phyloP scores from a whole-genome alignment of 2,329 filamentous ascomycete genomes.

The Teratosphaeria nubilosa region DNA sequence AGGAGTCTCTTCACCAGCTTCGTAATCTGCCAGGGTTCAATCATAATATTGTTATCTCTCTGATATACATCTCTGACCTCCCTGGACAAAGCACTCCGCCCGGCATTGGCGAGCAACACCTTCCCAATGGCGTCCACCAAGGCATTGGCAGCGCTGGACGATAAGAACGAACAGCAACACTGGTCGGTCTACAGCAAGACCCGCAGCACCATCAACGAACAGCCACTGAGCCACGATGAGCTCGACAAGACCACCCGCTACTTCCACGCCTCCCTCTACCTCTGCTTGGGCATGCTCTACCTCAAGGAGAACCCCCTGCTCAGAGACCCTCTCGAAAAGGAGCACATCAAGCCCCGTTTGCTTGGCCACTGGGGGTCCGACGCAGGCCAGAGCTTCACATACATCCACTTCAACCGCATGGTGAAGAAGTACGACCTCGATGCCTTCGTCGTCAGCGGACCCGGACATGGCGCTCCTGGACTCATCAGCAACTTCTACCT shows the following conservation, averaged over 20 bases:
- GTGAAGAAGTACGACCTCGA: slow-evolving; percentile 73
- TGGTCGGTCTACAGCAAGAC: slow-evolving; percentile 23
- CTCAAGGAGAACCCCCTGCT: slow-evolving; percentile 64
- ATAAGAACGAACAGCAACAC: slow-evolving; percentile 11
- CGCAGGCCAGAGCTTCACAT: slow-evolving; percentile 72
- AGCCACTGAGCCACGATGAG: slow-evolving; percentile 56
- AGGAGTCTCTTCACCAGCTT: background rate
- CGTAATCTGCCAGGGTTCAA: background rate
- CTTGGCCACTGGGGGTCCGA: slow-evolving; percentile 73
- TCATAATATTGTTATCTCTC: background rate
- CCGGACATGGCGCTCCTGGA: slow-evolving; percentile 67
- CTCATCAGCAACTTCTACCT: slow-evolving; percentile 68
- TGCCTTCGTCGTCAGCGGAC: slow-evolving; percentile 63
- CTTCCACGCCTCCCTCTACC: slow-evolving; percentile 64
- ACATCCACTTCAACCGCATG: slow-evolving; percentile 71
- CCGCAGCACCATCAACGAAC: slow-evolving; percentile 24
- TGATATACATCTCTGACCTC: background rate
- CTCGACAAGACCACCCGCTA: slow-evolving; percentile 60
- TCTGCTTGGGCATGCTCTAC: slow-evolving; percentile 73
- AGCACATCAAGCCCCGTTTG: slow-evolving; percentile 64
- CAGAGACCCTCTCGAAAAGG: slow-evolving; percentile 54
- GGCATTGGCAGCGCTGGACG: background rate
- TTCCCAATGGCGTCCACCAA: background rate
- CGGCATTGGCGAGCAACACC: background rate
- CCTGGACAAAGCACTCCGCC: background rate